Base-by-base conservation (phyloP, 2,329 filamentous ascomycete genomes). In the Trichoderma cornu-damae region DNA sequence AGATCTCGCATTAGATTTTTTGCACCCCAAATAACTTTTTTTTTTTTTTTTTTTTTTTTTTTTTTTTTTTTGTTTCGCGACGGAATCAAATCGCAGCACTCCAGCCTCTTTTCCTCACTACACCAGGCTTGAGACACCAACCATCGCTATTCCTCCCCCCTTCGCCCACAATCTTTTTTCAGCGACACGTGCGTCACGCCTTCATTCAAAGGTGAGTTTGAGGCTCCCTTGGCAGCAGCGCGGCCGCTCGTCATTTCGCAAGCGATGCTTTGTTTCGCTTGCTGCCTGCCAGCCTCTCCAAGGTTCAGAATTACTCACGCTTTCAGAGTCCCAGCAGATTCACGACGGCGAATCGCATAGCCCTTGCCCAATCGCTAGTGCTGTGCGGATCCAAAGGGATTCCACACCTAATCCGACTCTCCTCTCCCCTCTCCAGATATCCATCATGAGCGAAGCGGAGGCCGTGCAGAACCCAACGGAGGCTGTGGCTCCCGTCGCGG, bases 391-490 rank as follows among this genome's bases (percentile, higher is more conserved):
- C 12, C 28, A 11, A 4, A 38, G 7, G 20, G 30, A 16, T 6
- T 30, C 6, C 28, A 9, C 7, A 40, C 2, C 6, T 34, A 51
- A 30, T 20, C 1, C n/a, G n/a, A n/a, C 18, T 40, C 24, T 18
- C 16, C n/a, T 18, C 11, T 28, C 0, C 20, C 32, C 7, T n/a
- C 42, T 18, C 16, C 14, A 30, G 3, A 37, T 12, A 47, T 30
- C 51, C 64, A 70, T 54, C 54, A 75, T 75, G 73, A 74, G 72
- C 68, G 72, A 70, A 62, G 72, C 61, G 59, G 68, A 73, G 59
- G 68, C 70, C 59, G 68, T 72, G 46, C 66, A 68, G 64, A 76
- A 75, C 67, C 69, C 71, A 53, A 67, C 67, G 43, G 73, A 76
- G 68, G 68, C 72, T 62, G 61, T 64, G 48, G 61, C 65, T 49